phyloP scores from a whole-genome alignment of 179 eudicot genomes.

The Amaranthus tricolor region DNA sequence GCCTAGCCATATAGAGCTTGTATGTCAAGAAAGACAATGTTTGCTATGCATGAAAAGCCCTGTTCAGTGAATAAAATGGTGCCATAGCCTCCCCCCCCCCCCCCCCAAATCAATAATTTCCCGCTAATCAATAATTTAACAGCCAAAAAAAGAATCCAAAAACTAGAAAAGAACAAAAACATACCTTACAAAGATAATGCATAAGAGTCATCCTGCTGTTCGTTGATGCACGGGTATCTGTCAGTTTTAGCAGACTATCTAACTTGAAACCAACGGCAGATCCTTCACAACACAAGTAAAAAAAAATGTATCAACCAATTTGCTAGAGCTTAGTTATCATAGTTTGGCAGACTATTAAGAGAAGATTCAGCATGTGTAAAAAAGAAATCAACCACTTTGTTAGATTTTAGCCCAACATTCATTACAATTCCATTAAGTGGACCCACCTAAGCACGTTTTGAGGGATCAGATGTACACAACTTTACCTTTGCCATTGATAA shows the following conservation, averaged over 20 bases:
- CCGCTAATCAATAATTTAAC: no score
- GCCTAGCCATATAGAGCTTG: neutral
- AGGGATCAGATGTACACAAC: no score
- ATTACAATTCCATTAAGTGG: no score
- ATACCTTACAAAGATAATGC: slow-evolving; percentile 91
- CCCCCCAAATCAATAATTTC: no score
- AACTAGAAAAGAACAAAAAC: slow-evolving; percentile 14
- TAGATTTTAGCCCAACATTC: no score
- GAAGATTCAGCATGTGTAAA: no score
- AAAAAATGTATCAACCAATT: neutral
- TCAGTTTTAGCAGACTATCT: slow-evolving; percentile 79
- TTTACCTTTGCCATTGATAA: no score
- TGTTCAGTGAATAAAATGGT: neutral
- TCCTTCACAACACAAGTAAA: slow-evolving; percentile 36
- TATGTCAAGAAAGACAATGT: neutral
- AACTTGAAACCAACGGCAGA: slow-evolving; percentile 78
- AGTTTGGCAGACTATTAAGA: neutral
- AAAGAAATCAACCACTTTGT: no score
- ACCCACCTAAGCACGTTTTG: no score
- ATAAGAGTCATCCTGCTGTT: slow-evolving; percentile 77
- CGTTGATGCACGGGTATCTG: slow-evolving; percentile 74
- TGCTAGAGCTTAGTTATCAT: neutral
- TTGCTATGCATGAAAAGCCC: neutral
- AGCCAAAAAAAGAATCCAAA: neutral
- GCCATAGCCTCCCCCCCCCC: neutral